Base-by-base conservation (phyloP, 2,329 filamentous ascomycete genomes). In the Pseudocercospora cruenta region DNA sequence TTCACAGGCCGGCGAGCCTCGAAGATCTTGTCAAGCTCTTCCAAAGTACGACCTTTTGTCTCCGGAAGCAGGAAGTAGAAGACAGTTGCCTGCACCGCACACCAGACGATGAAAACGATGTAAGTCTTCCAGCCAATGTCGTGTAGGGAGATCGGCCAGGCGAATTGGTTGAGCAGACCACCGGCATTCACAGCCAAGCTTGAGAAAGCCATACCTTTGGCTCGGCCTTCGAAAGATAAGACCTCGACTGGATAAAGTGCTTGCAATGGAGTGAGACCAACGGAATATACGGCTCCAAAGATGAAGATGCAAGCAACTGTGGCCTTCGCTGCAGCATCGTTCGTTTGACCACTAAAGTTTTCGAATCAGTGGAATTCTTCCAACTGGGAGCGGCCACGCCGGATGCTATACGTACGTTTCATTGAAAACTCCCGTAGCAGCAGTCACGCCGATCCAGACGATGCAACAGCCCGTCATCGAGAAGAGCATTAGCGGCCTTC, bases 21-120 rank as follows among this genome's bases (percentile, higher is more conserved):
- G 68, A 84, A 83, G 61, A 83, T 80, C 24, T 77, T 75, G 21
- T 78, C 78, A 12, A 84, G 72, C 71, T 83, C 82, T 69, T 84
- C 82, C 22, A 83, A 76, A 10, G 79, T 83, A 22, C 67, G 65
- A 21, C 24, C 72, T 54, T 78, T 77, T 7, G 72, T 83, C 71
- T 83, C 81, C 39, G 80, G 75, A 67, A 79, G 79, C 66, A 74
- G 69, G 60, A 74, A 71, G 63, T 77, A 76, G 63, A 79, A 76
- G 54, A 78, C 72, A 14, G 68, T 59, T 31, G 76, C 65, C 68
- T 79, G 75, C 19, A 76, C 49, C 4, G 70, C 71, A 62, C 76
- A 70, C 78, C 78, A 79, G 24, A 75, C 69, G 61, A 74, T 64
- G 61, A 75, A 76, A 12, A 77, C 63, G 16, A 69, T 63, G 57